Evolutionary conservation across 164 flowering plant genomes (phyloP), one percentile per base, ranked within the genome.

Genomic region (Stephania yunnanensis): DNA sequence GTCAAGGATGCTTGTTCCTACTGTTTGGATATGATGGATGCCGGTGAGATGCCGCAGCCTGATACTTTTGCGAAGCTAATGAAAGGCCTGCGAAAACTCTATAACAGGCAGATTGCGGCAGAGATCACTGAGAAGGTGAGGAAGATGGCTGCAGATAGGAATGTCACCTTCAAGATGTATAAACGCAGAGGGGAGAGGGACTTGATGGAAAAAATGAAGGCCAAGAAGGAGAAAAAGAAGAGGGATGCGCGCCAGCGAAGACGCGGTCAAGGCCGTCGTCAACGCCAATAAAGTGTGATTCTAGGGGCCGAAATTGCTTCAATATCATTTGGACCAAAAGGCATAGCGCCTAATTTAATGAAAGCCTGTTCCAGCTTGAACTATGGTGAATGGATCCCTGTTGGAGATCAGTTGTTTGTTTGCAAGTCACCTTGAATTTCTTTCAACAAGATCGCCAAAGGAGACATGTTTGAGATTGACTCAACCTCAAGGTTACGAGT

Each of bases 21-120:
- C 79, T 95, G 97, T 83, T 73, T 93, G 81, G 95, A 95, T 15
- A 95, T 95, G 99, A 79, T 90, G 89, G 99, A 95, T 70, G 88
- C 87, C 65, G 91, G 86, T 79, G 73, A 90, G 65, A 89, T 93
- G 99, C 97, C 97, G 7, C 93, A 93, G 80, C 94, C 95, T 1
- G 91, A 90, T 76, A 95, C 99, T 19, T 95, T 93, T 83, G 97
- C 97, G 5, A 91, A 89, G 87, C 97, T 95, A 36, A 95, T 95
- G 94, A 79, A 79, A 46, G 97, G 97, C 46, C 75, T 93, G 36
- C 86, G 74, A 80, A 93, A 93, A 80, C 86, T 93, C 15, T 93
- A 87, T 75, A 89, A 93, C 76, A 83, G 94, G 82, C 77, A 82
- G 73, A 81, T 93, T 83, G 99, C 97, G 0, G 90, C 83, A 13